Percentiles rank a stretch among this genome's conserved stretches.
Evolutionary conservation across 169 alveolate genomes (phyloP).

Genomic region (Plasmodium yoelii): DNA sequence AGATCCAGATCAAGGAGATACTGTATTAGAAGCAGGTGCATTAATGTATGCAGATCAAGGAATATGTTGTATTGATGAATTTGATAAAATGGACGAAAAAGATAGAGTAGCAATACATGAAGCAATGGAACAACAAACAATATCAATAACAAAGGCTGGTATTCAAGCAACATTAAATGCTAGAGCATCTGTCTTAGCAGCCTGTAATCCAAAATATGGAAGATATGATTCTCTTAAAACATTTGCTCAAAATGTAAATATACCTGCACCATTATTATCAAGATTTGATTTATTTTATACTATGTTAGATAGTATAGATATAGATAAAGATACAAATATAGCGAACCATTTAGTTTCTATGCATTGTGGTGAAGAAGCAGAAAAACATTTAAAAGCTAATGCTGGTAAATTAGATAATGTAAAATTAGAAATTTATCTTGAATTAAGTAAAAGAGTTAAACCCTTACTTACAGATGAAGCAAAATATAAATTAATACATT

Average conservation of each 20-base stretch:
- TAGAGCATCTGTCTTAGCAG: conserved; percentile 98
- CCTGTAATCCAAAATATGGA: conserved; percentile 98
- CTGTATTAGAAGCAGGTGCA: conserved; percentile 98
- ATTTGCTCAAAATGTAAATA: conserved; percentile 93
- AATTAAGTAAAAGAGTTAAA: conserved; percentile 92
- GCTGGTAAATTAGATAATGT: conserved; percentile 86
- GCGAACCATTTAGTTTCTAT: conserved; percentile 83
- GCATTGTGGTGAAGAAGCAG: conserved; percentile 75
- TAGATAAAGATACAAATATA: conserved; percentile 90
- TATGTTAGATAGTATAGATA: conserved; percentile 93
- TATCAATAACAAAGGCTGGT: conserved; percentile 98
- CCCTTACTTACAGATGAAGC: conserved; percentile 95
- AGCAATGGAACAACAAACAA: conserved; percentile 99
- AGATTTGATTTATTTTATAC: conserved; percentile 97
- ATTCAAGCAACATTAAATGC: conserved; percentile 98
- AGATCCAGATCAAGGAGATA: conserved; percentile 98
- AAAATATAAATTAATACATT: conserved; percentile 91
- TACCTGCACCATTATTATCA: conserved; percentile 97
- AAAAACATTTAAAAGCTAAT: conserved; percentile 48
- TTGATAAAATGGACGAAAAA: conserved; percentile 97
- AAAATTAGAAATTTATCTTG: conserved; percentile 92
- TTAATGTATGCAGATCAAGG: conserved; percentile 98
- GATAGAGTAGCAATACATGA: conserved; percentile 99
- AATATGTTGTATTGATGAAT: conserved; percentile 98
- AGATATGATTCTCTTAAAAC: conserved; percentile 94